phyloP scores from a whole-genome alignment of 2,329 filamentous ascomycete species.

The Colletotrichum incanum region DNA sequence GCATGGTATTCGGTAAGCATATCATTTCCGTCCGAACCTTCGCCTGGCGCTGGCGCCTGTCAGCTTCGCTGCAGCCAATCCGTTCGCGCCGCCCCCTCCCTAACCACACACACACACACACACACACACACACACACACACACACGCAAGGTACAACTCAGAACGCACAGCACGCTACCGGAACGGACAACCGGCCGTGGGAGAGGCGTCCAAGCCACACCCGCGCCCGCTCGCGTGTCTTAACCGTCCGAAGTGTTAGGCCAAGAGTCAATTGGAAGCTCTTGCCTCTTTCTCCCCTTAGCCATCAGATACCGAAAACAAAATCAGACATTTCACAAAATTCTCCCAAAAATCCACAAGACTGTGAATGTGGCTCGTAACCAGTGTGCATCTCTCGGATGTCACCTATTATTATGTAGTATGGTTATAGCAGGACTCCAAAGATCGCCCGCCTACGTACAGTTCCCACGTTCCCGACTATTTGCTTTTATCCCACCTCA shows the following conservation, averaged over 20 bases:
- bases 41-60: not conserved
- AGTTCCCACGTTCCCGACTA: conserved; percentile 14
- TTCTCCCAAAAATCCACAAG: not conserved
- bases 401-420: conserved; percentile 37
- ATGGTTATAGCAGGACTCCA: conserved; percentile 17
- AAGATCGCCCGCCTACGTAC: conserved; percentile 30
- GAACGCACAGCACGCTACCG: not conserved
- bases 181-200: conserved; percentile 6
- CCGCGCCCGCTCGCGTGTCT: conserved; percentile 14
- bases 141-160: not conserved
- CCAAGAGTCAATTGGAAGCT: conserved; percentile 1
- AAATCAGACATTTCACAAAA: not conserved
- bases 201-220: conserved; percentile 19
- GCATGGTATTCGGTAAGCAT: not conserved
- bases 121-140: not conserved
- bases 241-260: conserved; percentile 18
- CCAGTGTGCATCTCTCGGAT: conserved; percentile 30
- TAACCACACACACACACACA: not conserved
- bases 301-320: not conserved
- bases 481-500: conserved; percentile 30
- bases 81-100: not conserved
- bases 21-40: conserved; percentile 12
- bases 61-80: not conserved
- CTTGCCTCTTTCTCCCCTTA: too few species aligned
- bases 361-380: conserved; percentile 7